phyloP scores from a whole-genome alignment of 148 eudicot species.

The Pouteria glomerata region DNA sequence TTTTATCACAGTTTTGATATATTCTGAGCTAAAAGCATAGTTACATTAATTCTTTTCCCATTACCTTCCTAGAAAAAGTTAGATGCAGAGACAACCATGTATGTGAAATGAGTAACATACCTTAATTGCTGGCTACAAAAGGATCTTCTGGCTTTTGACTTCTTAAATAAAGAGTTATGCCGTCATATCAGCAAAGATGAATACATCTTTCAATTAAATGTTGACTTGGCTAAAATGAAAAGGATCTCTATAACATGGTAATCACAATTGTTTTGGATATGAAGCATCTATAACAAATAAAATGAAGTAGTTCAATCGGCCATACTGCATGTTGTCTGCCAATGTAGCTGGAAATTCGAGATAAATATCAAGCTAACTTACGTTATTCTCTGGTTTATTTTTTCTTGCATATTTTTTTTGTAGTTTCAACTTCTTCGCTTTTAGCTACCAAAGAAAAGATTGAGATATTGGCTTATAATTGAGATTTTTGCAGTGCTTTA shows the following conservation, averaged over 20 bases:
- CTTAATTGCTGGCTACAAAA: background rate
- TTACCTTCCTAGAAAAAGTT: background rate
- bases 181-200: background rate
- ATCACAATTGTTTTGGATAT: background rate
- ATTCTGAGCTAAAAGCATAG: background rate
- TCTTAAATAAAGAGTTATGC: background rate
- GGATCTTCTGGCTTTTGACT: background rate
- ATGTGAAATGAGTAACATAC: background rate
- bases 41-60: background rate
- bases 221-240: background rate
- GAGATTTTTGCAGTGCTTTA: constrained; percentile 41
- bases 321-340: background rate
- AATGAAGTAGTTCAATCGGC: background rate
- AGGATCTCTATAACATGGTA: background rate
- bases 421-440: background rate
- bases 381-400: background rate
- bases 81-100: background rate
- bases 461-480: constrained; percentile 16
- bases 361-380: background rate
- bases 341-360: too few species aligned
- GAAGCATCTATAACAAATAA: background rate
- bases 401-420: background rate
- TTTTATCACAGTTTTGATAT: background rate
- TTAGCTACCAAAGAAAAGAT: constrained; percentile 2
- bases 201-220: background rate